Percentiles rank a stretch among this genome's conserved stretches.
phyloP scores from a whole-genome alignment of 2,329 filamentous ascomycete species.

The Colletotrichum destructivum region DNA sequence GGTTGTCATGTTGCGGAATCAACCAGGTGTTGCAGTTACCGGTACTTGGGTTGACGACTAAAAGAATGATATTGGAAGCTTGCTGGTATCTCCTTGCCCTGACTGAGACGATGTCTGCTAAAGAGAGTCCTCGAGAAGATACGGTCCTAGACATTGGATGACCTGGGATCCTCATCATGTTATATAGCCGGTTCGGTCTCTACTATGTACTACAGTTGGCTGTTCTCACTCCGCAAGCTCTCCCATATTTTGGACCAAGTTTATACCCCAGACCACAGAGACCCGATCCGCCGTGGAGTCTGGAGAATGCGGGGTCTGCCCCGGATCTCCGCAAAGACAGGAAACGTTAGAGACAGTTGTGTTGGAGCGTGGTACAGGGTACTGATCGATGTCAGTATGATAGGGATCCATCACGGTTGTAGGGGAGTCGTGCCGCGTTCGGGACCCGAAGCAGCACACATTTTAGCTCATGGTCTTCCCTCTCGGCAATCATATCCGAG shows the following conservation, averaged over 20 bases:
- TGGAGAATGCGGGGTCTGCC: neutral
- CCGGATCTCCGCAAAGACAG: constrained; percentile 7
- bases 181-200: neutral
- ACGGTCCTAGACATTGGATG: neutral
- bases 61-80: neutral
- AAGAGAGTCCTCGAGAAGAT: neutral
- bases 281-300: neutral
- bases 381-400: neutral
- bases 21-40: neutral
- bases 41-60: neutral
- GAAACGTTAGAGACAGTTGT: neutral
- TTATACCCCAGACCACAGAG: too few species aligned
- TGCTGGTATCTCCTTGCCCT: neutral
- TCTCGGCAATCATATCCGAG: constrained; percentile 1
- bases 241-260: neutral
- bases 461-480: neutral
- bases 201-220: neutral
- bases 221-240: neutral
- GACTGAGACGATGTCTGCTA: neutral
- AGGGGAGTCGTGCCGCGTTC: neutral
- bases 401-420: neutral
- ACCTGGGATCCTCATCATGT: neutral
- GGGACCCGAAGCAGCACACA: neutral
- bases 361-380: neutral
- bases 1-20: neutral